Evolutionary conservation across 2,329 filamentous ascomycete species (phyloP).

Genomic region (Aspergillus fijiensis): DNA sequence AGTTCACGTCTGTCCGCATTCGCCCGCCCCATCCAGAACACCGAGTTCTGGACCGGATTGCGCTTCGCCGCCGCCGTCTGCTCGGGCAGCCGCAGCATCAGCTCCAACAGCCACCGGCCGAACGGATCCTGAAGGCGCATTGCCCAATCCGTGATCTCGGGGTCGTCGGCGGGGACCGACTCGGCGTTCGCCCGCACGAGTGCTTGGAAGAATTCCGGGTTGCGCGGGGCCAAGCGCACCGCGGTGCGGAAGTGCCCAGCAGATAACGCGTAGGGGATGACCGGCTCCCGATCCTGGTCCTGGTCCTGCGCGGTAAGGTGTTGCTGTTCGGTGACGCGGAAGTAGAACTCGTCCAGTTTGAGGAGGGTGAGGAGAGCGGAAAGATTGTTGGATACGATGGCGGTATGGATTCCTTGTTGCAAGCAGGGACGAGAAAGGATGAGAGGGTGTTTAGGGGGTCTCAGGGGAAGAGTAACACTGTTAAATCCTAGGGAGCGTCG

Average conservation of each 20-base stretch:
- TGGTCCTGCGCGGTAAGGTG: neutral
- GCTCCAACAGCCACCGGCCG: slow-evolving; percentile 37
- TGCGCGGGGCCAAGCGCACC: slow-evolving; percentile 24
- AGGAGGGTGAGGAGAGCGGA: slow-evolving; percentile 36
- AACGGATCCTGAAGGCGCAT: slow-evolving; percentile 30
- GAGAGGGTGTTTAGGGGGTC: slow-evolving; percentile 11
- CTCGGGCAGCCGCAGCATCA: slow-evolving; percentile 33
- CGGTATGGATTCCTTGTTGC: slow-evolving; percentile 42
- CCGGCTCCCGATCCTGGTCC: neutral
- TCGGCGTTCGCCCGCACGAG: slow-evolving; percentile 41
- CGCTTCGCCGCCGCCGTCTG: slow-evolving; percentile 18
- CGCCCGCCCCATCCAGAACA: slow-evolving; percentile 30
- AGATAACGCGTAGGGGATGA: slow-evolving; percentile 29
- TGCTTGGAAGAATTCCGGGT: slow-evolving; percentile 30
- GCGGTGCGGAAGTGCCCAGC: slow-evolving; percentile 37
- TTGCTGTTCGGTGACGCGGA: slow-evolving; percentile 14
- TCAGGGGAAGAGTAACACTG: slow-evolving; percentile 8
- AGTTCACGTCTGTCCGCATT: slow-evolving; percentile 20
- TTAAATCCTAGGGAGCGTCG: slow-evolving; percentile 31
- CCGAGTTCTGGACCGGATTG: slow-evolving; percentile 16
- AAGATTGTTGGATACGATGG: slow-evolving; percentile 36
- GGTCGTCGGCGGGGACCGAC: slow-evolving; percentile 36
- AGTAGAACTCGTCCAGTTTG: slow-evolving; percentile 38
- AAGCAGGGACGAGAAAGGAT: slow-evolving; percentile 33
- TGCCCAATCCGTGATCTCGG: slow-evolving; percentile 39